Evolutionary conservation across 345 rosid species (phyloP), one percentile per base, ranked within the genome.

Genomic region (Lepidium africanum): DNA sequence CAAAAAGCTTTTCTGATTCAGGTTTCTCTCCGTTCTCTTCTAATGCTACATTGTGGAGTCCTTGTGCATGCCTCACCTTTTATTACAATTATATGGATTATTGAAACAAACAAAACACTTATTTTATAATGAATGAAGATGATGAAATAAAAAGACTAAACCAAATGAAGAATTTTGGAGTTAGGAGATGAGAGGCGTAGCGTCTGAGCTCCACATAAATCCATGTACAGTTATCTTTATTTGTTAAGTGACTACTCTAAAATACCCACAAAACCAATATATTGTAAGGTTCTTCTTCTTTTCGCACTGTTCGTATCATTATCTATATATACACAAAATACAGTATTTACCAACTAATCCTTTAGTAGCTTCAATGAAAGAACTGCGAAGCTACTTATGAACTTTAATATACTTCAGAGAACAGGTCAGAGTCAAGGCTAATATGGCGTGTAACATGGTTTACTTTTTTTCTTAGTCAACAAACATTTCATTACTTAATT

Each of bases 1-100:
- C 96, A 43, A 86, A 79, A 41, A 80, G 81, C 43, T 78, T 72
- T 9, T 57, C 32, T 36, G 85, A 81, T 52, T 50, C 59, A 49
- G 64, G 30, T 9, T 77, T 73, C 5, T 52, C 43, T 12, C 69
- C 62, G n/a, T 72, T 50, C 33, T 62, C 77, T 54, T 73, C 81
- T 72, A 81, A 79, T 49, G 70, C 85, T 10, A 82, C 80, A 42
- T 88, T 88, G 70, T 88, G 96, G 37, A 75, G 52, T 17, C 86
- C 96, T 75, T 88, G 87, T 38, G 85, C 91, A 73, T 88, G 96
- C 70, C 96, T 84, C 65, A 88, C 80, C 96, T 88, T 25, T 27
- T 5, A 27, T 27, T 27, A 27, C 32, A 27, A 27, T 4, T 27
- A 27, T 27, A 27, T 21, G 23, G 1, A 5, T 27, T 5, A 27